Evolutionary conservation across 1,139 yeast species (phyloP).

Genomic region (Magnusiomyces paraingens): DNA sequence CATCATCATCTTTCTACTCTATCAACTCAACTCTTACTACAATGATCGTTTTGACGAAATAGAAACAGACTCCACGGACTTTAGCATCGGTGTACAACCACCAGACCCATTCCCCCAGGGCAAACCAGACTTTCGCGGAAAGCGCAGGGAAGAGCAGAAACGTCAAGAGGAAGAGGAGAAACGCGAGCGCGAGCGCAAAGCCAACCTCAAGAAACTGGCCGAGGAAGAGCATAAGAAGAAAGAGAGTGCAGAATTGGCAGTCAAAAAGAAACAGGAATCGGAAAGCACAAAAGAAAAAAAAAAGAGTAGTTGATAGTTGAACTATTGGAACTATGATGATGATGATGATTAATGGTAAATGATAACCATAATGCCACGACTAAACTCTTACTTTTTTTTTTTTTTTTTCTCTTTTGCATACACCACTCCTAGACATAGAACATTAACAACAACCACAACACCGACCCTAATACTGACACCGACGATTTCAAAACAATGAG

Average conservation of each 20-base stretch:
- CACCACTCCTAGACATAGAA: too few relatives aligned
- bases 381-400: too few relatives aligned
- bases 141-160: slow-evolving; percentile 11
- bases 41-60: slow-evolving; percentile 12
- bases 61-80: slow-evolving; percentile 2
- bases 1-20: slow-evolving; percentile 13
- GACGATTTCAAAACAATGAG: too few relatives aligned
- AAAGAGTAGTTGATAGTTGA: too few relatives aligned
- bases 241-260: background rate
- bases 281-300: too few relatives aligned
- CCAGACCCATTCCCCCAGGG: slow-evolving; percentile 18
- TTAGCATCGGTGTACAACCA: slow-evolving; percentile 7
- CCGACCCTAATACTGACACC: too few relatives aligned
- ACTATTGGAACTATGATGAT: too few relatives aligned
- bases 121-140: slow-evolving; percentile 15
- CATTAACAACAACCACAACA: too few relatives aligned
- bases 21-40: slow-evolving; percentile 14
- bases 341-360: too few relatives aligned
- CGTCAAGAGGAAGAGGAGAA: background rate
- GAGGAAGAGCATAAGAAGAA: background rate
- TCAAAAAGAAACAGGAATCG: too few relatives aligned
- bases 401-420: too few relatives aligned
- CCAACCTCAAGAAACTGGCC: background rate
- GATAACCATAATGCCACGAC: too few relatives aligned
- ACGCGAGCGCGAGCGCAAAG: background rate